Evolutionary conservation across 495 filamentous ascomycete genomes (phyloP), one percentile per base, ranked within the genome.

Genomic region (Tetracladium setigerum): DNA sequence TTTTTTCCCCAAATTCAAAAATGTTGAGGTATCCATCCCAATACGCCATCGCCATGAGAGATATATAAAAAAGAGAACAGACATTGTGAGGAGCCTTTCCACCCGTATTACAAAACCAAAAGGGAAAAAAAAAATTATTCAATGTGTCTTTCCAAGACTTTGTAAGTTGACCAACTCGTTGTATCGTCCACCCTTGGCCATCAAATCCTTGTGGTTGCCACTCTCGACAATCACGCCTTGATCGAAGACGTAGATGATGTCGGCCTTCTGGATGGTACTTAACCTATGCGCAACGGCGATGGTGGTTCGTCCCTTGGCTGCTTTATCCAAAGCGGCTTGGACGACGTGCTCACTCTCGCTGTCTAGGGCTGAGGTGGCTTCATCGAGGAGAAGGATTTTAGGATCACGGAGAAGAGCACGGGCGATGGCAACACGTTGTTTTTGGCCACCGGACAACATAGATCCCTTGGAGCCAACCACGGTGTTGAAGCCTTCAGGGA

Each of bases 401-500:
- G 90, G 86, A 56, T 95, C 81, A 34, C 88, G 77, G 6, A 97
- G 67, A 38, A 84, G 72, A 4, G 86, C 84, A 44, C 87, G 68
- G n/a, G 87, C 86, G 54, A 92, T 86, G 5, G 85, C 85, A 4
- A 94, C 76, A 38, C 87, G 81, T 59, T 94, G 87, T 55, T 88
- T 89, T 62, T 94, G 87, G 5, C 87, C 87, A 32, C 89, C 86
- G 6, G 83, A 87, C 16, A 94, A 70, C 65, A 87, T 80, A 44
- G 79, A 72, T 42, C 87, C 87, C 59, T 88, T 89, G 37, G 72
- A 82, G 19, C 87, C 87, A 27, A 89, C 83, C 12, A 82, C 55
- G 10, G 87, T 94, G 54, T 75, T 70, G 63, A 90, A 84, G 30
- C 84, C 86, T 6, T 91, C 83, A 17, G 81, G 79, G 12, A 82